phyloP scores from a whole-genome alignment of 1,284 basidiomycete genomes.

The Austropuccinia psidii region DNA sequence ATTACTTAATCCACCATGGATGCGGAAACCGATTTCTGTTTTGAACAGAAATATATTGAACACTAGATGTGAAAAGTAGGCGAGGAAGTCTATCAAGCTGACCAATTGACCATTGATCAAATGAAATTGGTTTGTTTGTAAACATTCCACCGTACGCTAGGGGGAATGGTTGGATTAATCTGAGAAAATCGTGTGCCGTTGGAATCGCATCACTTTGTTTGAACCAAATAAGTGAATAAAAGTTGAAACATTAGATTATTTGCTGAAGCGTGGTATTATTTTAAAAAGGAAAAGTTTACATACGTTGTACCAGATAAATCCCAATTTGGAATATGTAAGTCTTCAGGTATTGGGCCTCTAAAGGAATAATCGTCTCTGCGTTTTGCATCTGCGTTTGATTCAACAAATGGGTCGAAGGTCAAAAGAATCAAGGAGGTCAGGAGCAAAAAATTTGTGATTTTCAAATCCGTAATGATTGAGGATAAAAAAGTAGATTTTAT shows the following conservation, averaged over 20 bases:
- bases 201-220: slow-evolving; percentile 39
- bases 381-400: slow-evolving; percentile 11
- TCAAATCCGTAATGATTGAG: no score
- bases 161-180: slow-evolving; percentile 43
- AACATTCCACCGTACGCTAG: slow-evolving; percentile 45
- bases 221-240: not conserved
- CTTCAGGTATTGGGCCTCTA: slow-evolving; percentile 27
- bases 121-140: slow-evolving; percentile 38
- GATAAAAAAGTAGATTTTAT: no score
- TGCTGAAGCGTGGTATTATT: not conserved
- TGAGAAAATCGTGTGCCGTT: slow-evolving; percentile 43
- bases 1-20: slow-evolving; percentile 41
- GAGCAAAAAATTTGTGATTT: no score
- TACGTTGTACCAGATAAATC: slow-evolving; percentile 26
- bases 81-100: not conserved
- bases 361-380: slow-evolving; percentile 25
- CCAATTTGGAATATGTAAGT: slow-evolving; percentile 18
- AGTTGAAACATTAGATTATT: not conserved
- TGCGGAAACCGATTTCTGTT: slow-evolving; percentile 44
- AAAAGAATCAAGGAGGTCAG: no score
- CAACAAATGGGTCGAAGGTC: not conserved
- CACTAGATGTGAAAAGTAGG: not conserved
- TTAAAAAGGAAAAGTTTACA: not conserved
- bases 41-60: not conserved
- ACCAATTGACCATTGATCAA: slow-evolving; percentile 44